Base-by-base conservation (phyloP, 495 filamentous ascomycete genomes). In the Pyronema omphalodes region DNA sequence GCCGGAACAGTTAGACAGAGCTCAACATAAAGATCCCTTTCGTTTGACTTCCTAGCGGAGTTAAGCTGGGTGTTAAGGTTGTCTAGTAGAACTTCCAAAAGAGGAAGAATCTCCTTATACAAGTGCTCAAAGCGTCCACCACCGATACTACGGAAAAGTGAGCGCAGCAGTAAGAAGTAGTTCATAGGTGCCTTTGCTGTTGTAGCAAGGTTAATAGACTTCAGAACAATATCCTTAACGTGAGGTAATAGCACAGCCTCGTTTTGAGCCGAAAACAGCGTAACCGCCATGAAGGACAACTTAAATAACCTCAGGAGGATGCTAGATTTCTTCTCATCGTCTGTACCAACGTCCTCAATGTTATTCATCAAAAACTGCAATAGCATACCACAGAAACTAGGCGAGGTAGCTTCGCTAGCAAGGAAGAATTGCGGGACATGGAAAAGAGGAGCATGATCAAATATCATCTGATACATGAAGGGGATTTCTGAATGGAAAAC, bases 231-330 rank as follows among this genome's bases (percentile, higher is more conserved):
- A 65, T 91, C 88, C 40, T 87, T 82, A 44, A 99, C 91, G 67
- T 96, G 93, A 0, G 93, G 93, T 41, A 95, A 75, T 12, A 99
- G 72, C 2, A 99, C 88, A 62, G 86, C 83, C 66, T 99, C 93
- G 61, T 99, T 99, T 65, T 94, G 88, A 8, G 76, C 73, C 0
- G 86, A 88, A 66, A 99, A 99, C 8, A 99, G 70, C 0, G 93
- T 96, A 29, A 99, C 93, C 0, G 93, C 93, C 93, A 99, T 99
- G 71, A 99, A 99, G 4, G 88, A 93, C 44, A 99, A 73, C 70
- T 99, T 99, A 74, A 99, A 99, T 50, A 99, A 80, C 44, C 93
- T 79, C 12, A 99, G 73, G 8, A 99, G 71, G 51, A 96, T 91
- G 47, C 88, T 87, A 0, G 89, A 88, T 67, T 86, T 88, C 54